phyloP scores from a whole-genome alignment of 2,329 filamentous ascomycete species.

The Stagonosporopsis vannaccii region DNA sequence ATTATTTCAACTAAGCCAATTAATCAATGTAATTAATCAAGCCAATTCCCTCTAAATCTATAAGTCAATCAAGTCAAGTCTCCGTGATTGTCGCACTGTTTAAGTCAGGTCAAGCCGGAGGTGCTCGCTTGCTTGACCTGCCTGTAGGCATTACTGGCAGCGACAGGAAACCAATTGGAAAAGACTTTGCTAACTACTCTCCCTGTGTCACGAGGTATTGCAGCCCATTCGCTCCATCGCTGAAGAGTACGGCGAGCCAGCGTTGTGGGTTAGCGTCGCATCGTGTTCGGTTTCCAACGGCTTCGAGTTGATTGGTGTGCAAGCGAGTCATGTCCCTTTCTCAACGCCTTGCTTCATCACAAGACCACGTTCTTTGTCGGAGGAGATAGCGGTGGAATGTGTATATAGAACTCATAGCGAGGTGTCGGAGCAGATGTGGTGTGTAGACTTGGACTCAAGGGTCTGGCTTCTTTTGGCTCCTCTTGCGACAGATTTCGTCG shows the following conservation, averaged over 20 bases:
- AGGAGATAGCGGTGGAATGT: not conserved
- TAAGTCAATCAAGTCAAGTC: too few relatives aligned
- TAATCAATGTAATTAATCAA: too few relatives aligned
- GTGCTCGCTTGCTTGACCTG: too few relatives aligned
- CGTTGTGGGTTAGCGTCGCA: not conserved
- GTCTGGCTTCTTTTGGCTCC: too few relatives aligned
- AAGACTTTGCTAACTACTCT: too few relatives aligned
- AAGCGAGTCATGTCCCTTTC: conserved; percentile 6
- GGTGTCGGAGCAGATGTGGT: not conserved
- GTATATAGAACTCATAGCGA: not conserved
- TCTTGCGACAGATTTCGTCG: not conserved
- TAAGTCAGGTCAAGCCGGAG: too few relatives aligned
- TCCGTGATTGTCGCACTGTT: too few relatives aligned
- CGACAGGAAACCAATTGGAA: not conserved
- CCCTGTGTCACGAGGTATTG: not conserved
- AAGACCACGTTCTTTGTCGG: conserved; percentile 3
- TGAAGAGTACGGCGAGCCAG: too few relatives aligned
- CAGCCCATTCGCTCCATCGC: too few relatives aligned
- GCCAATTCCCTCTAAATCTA: too few relatives aligned
- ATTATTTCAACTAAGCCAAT: too few relatives aligned
- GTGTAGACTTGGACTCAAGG: not conserved
- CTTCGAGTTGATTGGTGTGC: conserved; percentile 19
- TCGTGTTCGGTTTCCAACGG: conserved; percentile 8
- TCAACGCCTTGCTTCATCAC: conserved; percentile 11
- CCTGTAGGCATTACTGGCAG: too few relatives aligned